Evolutionary conservation across 768 basidiomycete species (phyloP), one percentile per base, ranked within the genome.

Genomic region (Tylopilus cervinicoccineus): DNA sequence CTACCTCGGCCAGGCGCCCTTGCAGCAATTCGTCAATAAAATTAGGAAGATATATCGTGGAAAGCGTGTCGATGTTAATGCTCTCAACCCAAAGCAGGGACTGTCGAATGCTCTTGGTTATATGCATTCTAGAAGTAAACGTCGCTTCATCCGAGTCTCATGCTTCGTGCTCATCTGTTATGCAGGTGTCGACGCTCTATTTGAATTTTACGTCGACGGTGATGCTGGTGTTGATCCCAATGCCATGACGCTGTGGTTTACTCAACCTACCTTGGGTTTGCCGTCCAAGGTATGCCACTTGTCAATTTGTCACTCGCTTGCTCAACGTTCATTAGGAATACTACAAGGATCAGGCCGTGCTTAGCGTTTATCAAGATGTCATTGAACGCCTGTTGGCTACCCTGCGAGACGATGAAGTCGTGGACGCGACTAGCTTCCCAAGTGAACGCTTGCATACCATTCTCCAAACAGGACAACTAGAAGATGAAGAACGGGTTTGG

Each of bases 191-290:
- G 78, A 78, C 17, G 86, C 80, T 2, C 67, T 97, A 12, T 89
- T 97, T 59, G 72, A 76, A n/a, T 86, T 93, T 55, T 73, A 72
- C n/a, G 76, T 94, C 48, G 92, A 95, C 50, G 93, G 94, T 26
- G 94, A 97, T 63, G 78, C 82, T 20, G 91, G 85, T 8, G 75
- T 80, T 6, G 91, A 96, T 58, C 91, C 94, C 0, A 90, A 93
- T 58, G 72, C 76, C 42, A 92, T 95, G 83, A 76, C 78, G 0
- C 73, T 93, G 13, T 93, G 88, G 87, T 84, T 95, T 58, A 85
- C 78, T 55, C 93, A 96, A 62, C 79, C 88, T 3, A 71, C 68
- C 8, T 72, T 95, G 13, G 89, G 91, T 34, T 81, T 96, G 12
- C 93, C 92, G 2, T 83, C 93, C 14, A 94, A 93, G 78, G 90